Conservation (phyloP, 345 rosid genomes). For the Erodium maritimum region DNA sequence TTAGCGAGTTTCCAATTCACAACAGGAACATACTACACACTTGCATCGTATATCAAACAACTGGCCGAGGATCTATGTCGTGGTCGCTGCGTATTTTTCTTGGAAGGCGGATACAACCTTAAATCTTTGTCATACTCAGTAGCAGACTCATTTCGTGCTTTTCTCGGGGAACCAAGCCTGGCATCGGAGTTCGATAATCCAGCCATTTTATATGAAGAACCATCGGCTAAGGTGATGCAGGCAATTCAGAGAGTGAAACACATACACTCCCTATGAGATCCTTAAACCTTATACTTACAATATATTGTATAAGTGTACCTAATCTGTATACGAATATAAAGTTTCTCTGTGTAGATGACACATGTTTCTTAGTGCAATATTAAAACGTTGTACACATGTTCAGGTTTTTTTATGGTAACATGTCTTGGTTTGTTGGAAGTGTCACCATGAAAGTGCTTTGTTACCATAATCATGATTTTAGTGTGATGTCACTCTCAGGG, state of each 20-base stretch:
- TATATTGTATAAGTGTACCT: too few relatives aligned
- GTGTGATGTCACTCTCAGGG: too few relatives aligned
- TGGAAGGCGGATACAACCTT: constrained; percentile 96
- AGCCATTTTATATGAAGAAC: constrained; percentile 77
- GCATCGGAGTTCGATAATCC: constrained; percentile 75
- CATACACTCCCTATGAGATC: constrained; percentile 52
- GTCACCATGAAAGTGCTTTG: too few relatives aligned
- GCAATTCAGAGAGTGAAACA: constrained; percentile 60
- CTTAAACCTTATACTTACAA: neutral
- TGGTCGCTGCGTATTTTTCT: constrained; percentile 78
- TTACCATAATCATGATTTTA: too few relatives aligned
- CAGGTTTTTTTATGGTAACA: too few relatives aligned
- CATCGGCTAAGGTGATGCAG: constrained; percentile 47
- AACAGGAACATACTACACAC: constrained; percentile 67
- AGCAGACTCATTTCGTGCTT: constrained; percentile 73
- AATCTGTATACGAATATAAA: too few relatives aligned
- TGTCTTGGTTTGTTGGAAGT: too few relatives aligned
- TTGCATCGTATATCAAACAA: constrained; percentile 61
- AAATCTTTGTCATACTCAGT: constrained; percentile 74
- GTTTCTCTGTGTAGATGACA: too few relatives aligned
- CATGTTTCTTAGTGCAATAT: too few relatives aligned
- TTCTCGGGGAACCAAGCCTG: constrained; percentile 66
- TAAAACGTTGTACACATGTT: too few relatives aligned
- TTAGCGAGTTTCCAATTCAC: constrained; percentile 77
- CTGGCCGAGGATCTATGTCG: constrained; percentile 76